Conservation (phyloP, 192 early-diverging fungal species). For the Backusella tarrabulga region DNA sequence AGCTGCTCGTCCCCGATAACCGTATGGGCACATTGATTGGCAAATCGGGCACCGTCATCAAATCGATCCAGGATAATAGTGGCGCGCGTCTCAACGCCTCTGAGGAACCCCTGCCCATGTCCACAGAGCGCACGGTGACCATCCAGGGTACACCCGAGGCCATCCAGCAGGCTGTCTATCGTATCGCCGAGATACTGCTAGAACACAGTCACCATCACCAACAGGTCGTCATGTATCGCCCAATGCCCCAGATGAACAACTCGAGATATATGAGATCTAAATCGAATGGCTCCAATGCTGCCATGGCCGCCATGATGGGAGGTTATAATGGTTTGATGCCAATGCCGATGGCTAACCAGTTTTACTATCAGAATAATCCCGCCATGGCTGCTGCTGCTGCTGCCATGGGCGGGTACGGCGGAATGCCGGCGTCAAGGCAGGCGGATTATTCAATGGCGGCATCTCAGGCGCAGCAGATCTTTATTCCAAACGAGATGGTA, state of each 20-base stretch:
- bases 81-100: slow-evolving; percentile 81
- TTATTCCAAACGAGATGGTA: slow-evolving; percentile 66
- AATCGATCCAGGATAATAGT: slow-evolving; percentile 87
- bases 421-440: not conserved
- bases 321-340: slow-evolving; percentile 22
- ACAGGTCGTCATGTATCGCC: slow-evolving; percentile 75
- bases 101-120: slow-evolving; percentile 87
- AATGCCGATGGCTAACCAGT: slow-evolving; percentile 22
- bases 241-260: slow-evolving; percentile 39
- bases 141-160: slow-evolving; percentile 80
- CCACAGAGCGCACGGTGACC: slow-evolving; percentile 87
- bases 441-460: slow-evolving; percentile 13
- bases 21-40: slow-evolving; percentile 93
- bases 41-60: slow-evolving; percentile 84
- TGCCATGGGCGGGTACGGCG: slow-evolving; percentile 1
- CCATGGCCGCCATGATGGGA: not conserved
- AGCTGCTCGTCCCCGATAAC: slow-evolving; percentile 83
- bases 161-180: slow-evolving; percentile 82
- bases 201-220: slow-evolving; percentile 56
- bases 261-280: not conserved
- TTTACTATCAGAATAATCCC: slow-evolving; percentile 20
- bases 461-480: slow-evolving; percentile 56
- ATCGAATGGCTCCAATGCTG: not conserved
- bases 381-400: not conserved
- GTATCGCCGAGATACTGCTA: slow-evolving; percentile 74